Evolutionary conservation across 805 yeast species (phyloP).

Genomic region (Cyberlindnera samutprakarnensis): DNA sequence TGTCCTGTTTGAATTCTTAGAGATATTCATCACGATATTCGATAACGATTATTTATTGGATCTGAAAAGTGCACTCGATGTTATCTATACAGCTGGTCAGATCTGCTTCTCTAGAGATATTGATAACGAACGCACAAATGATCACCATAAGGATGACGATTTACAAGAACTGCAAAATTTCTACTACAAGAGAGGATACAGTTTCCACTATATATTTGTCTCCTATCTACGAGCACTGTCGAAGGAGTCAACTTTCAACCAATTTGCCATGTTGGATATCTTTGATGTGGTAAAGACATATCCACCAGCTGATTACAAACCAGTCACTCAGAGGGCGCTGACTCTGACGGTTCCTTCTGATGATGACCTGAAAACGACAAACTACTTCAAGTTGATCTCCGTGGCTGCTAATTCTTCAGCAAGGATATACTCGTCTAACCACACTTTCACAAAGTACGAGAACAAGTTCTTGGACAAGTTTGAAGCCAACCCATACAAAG

Average conservation of each 20-base stretch:
- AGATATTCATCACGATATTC: constrained; percentile 25
- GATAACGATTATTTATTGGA: constrained; percentile 26
- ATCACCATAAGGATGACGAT: constrained; percentile 19
- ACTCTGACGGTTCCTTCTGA: constrained; percentile 27
- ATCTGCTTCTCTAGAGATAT: constrained; percentile 26
- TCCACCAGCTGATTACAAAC: constrained; percentile 27
- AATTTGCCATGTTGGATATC: constrained; percentile 24
- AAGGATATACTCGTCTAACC: constrained; percentile 25
- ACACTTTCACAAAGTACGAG: constrained; percentile 30
- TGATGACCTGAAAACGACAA: constrained; percentile 15
- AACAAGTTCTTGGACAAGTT: constrained; percentile 34
- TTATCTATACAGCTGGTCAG: constrained; percentile 30
- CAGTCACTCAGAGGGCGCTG: constrained; percentile 28
- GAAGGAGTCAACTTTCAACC: constrained; percentile 23
- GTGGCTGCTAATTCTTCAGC: constrained; percentile 30
- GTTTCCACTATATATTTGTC: constrained; percentile 27
- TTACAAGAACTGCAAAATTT: constrained; percentile 24
- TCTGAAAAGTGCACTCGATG: constrained; percentile 23
- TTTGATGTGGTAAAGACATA: constrained; percentile 26
- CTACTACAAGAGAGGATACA: constrained; percentile 26
- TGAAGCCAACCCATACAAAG: constrained; percentile 30
- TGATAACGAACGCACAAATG: constrained; percentile 8
- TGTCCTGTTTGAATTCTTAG: constrained; percentile 30
- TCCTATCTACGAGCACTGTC: constrained; percentile 27
- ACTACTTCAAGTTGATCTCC: constrained; percentile 26